Evolutionary conservation across 2,329 filamentous ascomycete species (phyloP), one percentile per base, ranked within the genome.

Genomic region (Apiospora marii): DNA sequence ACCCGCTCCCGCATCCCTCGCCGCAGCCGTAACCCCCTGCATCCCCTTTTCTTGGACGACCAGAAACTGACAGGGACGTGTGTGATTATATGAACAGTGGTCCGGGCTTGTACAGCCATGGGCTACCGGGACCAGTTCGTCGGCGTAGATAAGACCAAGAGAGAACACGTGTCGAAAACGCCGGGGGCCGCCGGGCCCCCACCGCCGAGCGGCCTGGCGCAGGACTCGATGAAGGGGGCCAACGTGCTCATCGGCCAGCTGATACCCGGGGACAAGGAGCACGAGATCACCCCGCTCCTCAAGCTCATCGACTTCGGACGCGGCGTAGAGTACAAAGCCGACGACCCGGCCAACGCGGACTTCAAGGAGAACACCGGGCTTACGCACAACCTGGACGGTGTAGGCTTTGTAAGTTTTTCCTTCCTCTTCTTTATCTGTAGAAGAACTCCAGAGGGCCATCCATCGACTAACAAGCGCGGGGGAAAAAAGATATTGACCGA

Each of bases 251-350:
- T 64, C 3, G 58, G 8, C 58, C 34, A 41, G 8, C 19, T 64
- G 34, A 13, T 34, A 5, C 30, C 58, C 58, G 19, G 3, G 19
- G 58, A 64, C 34, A 3, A 4, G 1, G 58, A 64, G 30, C 58
- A 64, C 34, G 8, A 34, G 10, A 19, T 64, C 19, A 3, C n/a
- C 8, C 58, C 58, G 2, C 19, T 64, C 10, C 19, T 64, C 19
- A 64, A 64, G 58, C 58, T 64, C 1, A 64, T 64, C 34, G 58
- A 64, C 58, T 64, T 64, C 10, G 58, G 58, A 0, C 58, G 58
- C 10, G 58, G 58, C 10, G 19, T 41, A 5, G 34, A 41, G 19
- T 41, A 41, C 37, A 41, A 41, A 41, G 8, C 37, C 8, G 3
- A 5, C 30, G 34, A 64, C 58, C 34, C 58, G 22, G 13, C 10